Percentiles rank a stretch among this genome's conserved stretches.
These are phyloP conservation scores for Peribolospora kevripleyi DNA, from an alignment of 768 basidiomycete species.

Conservation along the genomic window DNA sequence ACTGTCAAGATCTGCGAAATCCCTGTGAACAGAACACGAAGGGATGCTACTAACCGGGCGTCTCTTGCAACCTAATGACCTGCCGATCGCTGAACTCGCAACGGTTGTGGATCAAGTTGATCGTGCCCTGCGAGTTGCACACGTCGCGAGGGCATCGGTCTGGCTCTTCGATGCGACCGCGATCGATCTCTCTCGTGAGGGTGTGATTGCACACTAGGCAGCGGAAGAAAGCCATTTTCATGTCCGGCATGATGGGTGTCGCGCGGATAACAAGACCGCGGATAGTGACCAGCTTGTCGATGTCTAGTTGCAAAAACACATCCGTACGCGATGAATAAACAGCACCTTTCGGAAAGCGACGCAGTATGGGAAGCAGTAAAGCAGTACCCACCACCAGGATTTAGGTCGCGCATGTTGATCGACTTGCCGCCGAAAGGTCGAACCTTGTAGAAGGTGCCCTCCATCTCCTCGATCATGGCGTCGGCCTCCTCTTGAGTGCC, in stretches of 20 bases:
- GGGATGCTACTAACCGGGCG: slow-evolving; percentile 29
- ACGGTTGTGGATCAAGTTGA: slow-evolving; percentile 89
- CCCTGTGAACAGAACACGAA: background rate
- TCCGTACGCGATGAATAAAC: background rate
- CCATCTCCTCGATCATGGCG: slow-evolving; percentile 61
- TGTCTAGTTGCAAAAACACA: slow-evolving; percentile 32
- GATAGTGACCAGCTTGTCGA: slow-evolving; percentile 87
- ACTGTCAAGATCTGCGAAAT: background rate
- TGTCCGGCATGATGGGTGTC: slow-evolving; percentile 93
- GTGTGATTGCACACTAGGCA: slow-evolving; percentile 89
- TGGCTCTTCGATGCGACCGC: slow-evolving; percentile 92
- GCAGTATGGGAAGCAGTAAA: slow-evolving; percentile 6
- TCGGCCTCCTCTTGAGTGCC: slow-evolving; percentile 31
- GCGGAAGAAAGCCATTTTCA: slow-evolving; percentile 95
- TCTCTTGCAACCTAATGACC: slow-evolving; percentile 85
- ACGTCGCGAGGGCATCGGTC: slow-evolving; percentile 75
- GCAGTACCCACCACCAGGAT: slow-evolving; percentile 46
- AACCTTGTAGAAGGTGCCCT: slow-evolving; percentile 71
- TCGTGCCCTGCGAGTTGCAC: slow-evolving; percentile 63
- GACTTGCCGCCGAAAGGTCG: slow-evolving; percentile 53
- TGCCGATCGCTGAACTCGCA: slow-evolving; percentile 91
- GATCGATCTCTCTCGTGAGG: slow-evolving; percentile 87
- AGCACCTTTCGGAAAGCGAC: background rate
- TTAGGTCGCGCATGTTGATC: slow-evolving; percentile 82
- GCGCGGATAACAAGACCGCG: slow-evolving; percentile 94